These are phyloP conservation scores for Hortiboletus flavorubellus DNA, from an alignment of 768 basidiomycete species.

Conservation along the genomic window DNA sequence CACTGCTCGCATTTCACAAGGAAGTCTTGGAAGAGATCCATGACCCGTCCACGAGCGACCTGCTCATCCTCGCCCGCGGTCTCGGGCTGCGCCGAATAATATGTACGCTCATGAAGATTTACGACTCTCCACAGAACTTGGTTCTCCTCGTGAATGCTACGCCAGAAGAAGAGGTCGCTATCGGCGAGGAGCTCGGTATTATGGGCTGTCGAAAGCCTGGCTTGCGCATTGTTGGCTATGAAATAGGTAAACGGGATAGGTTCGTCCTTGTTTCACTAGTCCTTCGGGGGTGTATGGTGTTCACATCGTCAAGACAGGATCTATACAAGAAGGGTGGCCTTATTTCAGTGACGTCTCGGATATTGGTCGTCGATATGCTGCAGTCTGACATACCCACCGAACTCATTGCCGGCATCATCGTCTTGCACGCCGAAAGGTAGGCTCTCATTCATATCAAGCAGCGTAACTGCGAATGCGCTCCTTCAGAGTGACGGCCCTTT, in stretches of 20 bases:
- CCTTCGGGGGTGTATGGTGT: background rate
- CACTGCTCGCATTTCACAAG: constrained; percentile 64
- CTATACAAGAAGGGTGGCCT: constrained; percentile 88
- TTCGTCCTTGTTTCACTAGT: constrained; percentile 32
- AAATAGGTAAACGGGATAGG: constrained; percentile 79
- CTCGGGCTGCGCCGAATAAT: constrained; percentile 81
- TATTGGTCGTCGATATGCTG: constrained; percentile 93
- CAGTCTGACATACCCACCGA: constrained; percentile 80
- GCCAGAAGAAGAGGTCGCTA: constrained; percentile 83
- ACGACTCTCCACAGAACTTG: constrained; percentile 80
- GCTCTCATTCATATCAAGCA: constrained; percentile 8
- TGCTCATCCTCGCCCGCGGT: constrained; percentile 83
- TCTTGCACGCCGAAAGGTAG: constrained; percentile 90
- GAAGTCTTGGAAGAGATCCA: constrained; percentile 64
- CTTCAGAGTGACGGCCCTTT: constrained; percentile 77
- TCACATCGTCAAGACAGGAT: constrained; percentile 53
- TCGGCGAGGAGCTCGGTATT: constrained; percentile 89
- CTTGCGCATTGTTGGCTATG: constrained; percentile 76
- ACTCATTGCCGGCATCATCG: constrained; percentile 83
- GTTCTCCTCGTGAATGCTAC: constrained; percentile 83
- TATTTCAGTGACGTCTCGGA: constrained; percentile 89
- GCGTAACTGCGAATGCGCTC: background rate
- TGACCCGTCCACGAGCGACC: constrained; percentile 70
- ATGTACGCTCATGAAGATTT: constrained; percentile 89
- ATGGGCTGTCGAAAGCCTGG: constrained; percentile 91